Conservation (phyloP, 805 yeast species). For the Candida michaelii region DNA sequence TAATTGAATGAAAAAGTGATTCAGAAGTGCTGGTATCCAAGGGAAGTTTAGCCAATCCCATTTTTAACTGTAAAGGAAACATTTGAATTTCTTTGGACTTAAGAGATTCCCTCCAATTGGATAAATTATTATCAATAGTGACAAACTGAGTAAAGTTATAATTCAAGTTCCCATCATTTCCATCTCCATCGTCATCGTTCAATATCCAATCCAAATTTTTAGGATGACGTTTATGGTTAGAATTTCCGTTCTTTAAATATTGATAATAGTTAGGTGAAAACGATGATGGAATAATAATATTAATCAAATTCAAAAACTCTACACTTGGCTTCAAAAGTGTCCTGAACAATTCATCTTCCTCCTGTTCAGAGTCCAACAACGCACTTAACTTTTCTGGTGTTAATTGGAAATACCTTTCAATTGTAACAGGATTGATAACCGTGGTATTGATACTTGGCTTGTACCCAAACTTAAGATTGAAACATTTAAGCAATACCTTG, state of each 20-base stretch:
- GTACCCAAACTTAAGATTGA: constrained; percentile 44
- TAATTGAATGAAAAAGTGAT: constrained; percentile 32
- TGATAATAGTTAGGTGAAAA: constrained; percentile 47
- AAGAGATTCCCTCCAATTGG: constrained; percentile 41
- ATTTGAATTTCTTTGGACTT: constrained; percentile 28
- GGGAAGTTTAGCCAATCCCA: constrained; percentile 29
- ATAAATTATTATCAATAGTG: constrained; percentile 41
- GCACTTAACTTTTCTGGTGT: constrained; percentile 44
- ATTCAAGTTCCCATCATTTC: constrained; percentile 47
- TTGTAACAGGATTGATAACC: constrained; percentile 47
- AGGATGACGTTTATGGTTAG: constrained; percentile 21
- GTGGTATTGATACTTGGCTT: constrained; percentile 48
- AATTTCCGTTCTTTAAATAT: constrained; percentile 30
- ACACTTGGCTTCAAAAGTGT: constrained; percentile 41
- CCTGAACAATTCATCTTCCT: constrained; percentile 33
- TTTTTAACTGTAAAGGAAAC: constrained; percentile 25
- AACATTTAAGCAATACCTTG: constrained; percentile 42
- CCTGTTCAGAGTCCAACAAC: constrained; percentile 23
- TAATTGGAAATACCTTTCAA: constrained; percentile 43
- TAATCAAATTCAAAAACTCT: constrained; percentile 43
- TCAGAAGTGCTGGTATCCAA: constrained; percentile 9
- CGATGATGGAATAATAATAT: constrained; percentile 46
- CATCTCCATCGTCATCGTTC: constrained; percentile 48
- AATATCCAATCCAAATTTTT: constrained; percentile 41
- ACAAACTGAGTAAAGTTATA: constrained; percentile 44